phyloP scores from a whole-genome alignment of 768 basidiomycete genomes.

The Suillus lakei region DNA sequence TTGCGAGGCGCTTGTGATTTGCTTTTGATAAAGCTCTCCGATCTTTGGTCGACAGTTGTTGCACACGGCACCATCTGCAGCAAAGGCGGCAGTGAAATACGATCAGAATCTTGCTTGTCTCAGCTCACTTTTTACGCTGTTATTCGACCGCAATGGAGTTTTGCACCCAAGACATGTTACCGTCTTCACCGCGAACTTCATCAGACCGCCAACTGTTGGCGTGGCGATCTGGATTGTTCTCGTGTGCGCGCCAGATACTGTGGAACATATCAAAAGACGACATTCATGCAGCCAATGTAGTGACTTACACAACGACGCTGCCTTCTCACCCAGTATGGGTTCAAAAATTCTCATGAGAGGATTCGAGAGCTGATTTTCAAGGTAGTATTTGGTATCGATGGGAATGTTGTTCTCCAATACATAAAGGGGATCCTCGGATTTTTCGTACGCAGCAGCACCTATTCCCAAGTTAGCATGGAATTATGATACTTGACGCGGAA shows the following conservation, averaged over 20 bases:
- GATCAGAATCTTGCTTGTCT: background rate
- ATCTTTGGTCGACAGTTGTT: constrained; percentile 88
- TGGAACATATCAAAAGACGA: constrained; percentile 13
- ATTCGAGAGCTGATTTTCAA: constrained; percentile 97
- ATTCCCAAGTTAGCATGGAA: background rate
- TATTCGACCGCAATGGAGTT: constrained; percentile 78
- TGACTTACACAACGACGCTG: constrained; percentile 74
- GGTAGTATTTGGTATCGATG: constrained; percentile 97
- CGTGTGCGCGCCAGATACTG: constrained; percentile 97
- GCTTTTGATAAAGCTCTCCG: constrained; percentile 92
- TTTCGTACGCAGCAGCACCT: constrained; percentile 98
- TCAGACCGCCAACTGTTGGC: constrained; percentile 93
- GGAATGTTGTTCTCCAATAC: constrained; percentile 98
- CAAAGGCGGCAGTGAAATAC: constrained; percentile 12
- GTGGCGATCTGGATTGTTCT: constrained; percentile 95
- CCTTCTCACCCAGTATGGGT: constrained; percentile 94
- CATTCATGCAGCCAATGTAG: constrained; percentile 10
- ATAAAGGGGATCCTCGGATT: constrained; percentile 97
- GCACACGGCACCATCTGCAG: constrained; percentile 88
- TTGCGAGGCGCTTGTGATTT: constrained; percentile 72
- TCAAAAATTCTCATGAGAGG: constrained; percentile 98
- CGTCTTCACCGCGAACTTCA: constrained; percentile 98
- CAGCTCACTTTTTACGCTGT: constrained; percentile 69
- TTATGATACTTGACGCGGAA: background rate
- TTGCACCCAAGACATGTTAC: constrained; percentile 96